Evolutionary conservation across 139 green algal species (phyloP).

Genomic region (Coelastrella sp.): DNA sequence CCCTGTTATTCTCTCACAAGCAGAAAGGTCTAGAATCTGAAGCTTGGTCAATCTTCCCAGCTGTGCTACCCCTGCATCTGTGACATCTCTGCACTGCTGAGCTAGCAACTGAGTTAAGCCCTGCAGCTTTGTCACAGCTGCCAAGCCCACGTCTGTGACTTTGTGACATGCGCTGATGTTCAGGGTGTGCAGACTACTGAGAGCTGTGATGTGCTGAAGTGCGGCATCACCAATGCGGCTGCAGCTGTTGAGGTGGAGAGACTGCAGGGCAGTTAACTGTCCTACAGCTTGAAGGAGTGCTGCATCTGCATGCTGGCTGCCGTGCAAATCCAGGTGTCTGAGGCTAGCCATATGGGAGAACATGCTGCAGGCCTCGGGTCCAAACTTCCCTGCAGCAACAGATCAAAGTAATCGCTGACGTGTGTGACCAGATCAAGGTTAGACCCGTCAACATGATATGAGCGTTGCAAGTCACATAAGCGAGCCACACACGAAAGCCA

Average conservation of each 20-base stretch:
- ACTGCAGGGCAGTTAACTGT: slow-evolving; percentile 42
- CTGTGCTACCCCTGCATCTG: slow-evolving; percentile 33
- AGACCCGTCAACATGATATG: no score
- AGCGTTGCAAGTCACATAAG: no score
- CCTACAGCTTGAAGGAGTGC: background rate
- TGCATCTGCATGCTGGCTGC: slow-evolving; percentile 38
- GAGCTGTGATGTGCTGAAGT: slow-evolving; percentile 39
- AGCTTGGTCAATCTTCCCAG: slow-evolving; percentile 24
- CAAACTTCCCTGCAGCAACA: slow-evolving; percentile 29
- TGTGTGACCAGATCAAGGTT: no score
- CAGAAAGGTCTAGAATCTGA: slow-evolving; percentile 38
- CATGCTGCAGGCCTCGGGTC: slow-evolving; percentile 14
- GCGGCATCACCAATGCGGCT: slow-evolving; percentile 32
- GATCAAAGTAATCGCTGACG: no score
- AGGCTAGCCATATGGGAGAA: slow-evolving; percentile 15
- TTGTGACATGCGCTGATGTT: slow-evolving; percentile 51
- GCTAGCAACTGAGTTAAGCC: slow-evolving; percentile 48
- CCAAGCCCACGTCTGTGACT: slow-evolving; percentile 55
- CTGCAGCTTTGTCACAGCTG: slow-evolving; percentile 42
- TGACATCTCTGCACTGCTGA: slow-evolving; percentile 49
- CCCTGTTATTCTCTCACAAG: slow-evolving; percentile 36
- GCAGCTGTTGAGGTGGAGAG: slow-evolving; percentile 53
- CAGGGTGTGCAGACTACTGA: slow-evolving; percentile 49
- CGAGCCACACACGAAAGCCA: no score
- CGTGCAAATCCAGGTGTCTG: slow-evolving; percentile 30